Evolutionary conservation across 805 yeast genomes (phyloP).

Genomic region (Saturnispora bothae): DNA sequence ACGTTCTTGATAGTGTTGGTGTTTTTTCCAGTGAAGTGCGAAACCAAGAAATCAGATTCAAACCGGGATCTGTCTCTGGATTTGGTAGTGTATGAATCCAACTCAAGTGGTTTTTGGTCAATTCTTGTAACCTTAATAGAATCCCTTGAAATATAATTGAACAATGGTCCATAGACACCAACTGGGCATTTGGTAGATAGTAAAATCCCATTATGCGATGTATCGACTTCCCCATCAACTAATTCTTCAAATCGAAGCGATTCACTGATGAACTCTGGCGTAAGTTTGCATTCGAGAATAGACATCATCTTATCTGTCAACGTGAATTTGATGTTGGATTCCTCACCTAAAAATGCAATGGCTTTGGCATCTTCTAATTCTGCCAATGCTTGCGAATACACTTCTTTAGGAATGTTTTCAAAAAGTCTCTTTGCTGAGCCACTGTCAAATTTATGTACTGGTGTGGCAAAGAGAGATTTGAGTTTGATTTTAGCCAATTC

Average conservation of each 20-base stretch:
- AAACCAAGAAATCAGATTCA: conserved; percentile 51
- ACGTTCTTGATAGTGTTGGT: conserved; percentile 14
- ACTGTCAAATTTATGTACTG: conserved; percentile 36
- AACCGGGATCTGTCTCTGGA: conserved; percentile 55
- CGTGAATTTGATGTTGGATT: conserved; percentile 42
- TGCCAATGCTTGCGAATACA: conserved; percentile 39
- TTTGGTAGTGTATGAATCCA: conserved; percentile 68
- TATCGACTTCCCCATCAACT: conserved; percentile 21
- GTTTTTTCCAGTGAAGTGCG: conserved; percentile 14
- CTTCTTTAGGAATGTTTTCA: conserved; percentile 32
- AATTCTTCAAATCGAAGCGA: conserved; percentile 37
- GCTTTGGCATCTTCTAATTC: conserved; percentile 48
- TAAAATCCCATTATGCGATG: conserved; percentile 39
- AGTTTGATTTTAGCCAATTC: conserved; percentile 33
- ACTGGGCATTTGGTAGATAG: conserved; percentile 48
- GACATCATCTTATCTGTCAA: conserved; percentile 43
- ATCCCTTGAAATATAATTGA: conserved; percentile 41
- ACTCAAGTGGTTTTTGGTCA: conserved; percentile 39
- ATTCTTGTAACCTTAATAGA: conserved; percentile 38
- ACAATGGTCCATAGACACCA: conserved; percentile 50
- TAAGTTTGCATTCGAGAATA: conserved; percentile 30
- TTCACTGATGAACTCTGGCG: conserved; percentile 30
- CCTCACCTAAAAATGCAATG: conserved; percentile 37
- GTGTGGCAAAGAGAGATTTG: conserved; percentile 51
- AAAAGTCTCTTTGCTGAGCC: conserved; percentile 38